A percentile compares a stretch with the other conserved stretches of the same genome.
phyloP scores from a whole-genome alignment of 2,329 filamentous ascomycete genomes.

The Exophiala sideris region DNA sequence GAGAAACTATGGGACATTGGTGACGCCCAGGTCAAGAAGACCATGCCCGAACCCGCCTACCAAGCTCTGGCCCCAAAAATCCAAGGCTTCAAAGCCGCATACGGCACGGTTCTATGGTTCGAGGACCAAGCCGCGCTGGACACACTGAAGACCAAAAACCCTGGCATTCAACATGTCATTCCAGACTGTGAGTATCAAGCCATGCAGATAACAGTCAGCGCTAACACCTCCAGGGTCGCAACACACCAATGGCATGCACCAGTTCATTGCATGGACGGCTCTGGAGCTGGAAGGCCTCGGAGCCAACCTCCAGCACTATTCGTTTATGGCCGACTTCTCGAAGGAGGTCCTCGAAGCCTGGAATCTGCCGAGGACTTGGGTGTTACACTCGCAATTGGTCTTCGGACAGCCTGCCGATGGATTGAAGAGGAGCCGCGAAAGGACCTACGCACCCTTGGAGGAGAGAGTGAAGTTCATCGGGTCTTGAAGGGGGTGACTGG shows the following conservation, averaged over 20 bases:
- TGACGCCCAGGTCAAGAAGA: conserved; percentile 6
- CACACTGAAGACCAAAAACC: conserved; percentile 52
- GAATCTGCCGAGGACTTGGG: conserved; percentile 69
- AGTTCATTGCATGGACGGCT: conserved; percentile 63
- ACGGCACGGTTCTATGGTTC: conserved; percentile 84
- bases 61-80: conserved; percentile 3
- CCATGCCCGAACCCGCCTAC: conserved; percentile 10
- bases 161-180: conserved; percentile 72
- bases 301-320: conserved; percentile 90
- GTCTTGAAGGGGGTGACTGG: neutral
- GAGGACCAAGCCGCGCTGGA: conserved; percentile 69
- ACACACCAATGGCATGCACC: conserved; percentile 3
- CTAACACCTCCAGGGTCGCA: conserved; percentile 3
- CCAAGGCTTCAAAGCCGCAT: conserved; percentile 47
- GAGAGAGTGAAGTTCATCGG: conserved; percentile 15
- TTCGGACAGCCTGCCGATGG: conserved; percentile 54
- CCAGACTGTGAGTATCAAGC: conserved; percentile 46
- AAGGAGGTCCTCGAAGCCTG: conserved; percentile 69
- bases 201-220: neutral
- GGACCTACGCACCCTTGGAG: conserved; percentile 11
- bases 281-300: conserved; percentile 80
- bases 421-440: conserved; percentile 5
- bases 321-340: conserved; percentile 63
- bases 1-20: conserved; percentile 81
- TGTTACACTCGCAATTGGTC: conserved; percentile 76